These are phyloP conservation scores for Pascua guehoae DNA, from an alignment of 1,284 basidiomycete genomes.

Conservation along the genomic window DNA sequence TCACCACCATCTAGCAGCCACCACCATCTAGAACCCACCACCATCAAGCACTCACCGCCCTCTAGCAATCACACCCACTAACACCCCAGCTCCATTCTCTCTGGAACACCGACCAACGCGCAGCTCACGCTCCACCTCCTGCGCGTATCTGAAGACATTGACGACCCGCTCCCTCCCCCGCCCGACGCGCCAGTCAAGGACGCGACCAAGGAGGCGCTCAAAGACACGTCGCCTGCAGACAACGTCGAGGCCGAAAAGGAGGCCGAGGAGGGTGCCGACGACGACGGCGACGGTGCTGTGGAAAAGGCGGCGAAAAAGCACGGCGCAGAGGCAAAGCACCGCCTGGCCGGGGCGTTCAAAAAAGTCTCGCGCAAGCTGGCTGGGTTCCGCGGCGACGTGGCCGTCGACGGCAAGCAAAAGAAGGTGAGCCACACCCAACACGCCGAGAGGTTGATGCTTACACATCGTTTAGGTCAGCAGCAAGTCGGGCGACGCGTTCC, in stretches of 20 bases:
- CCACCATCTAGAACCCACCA: no score
- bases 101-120: constrained; percentile 58
- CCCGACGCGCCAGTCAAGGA: constrained; percentile 42
- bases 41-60: no score
- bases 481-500: background rate
- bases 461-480: background rate
- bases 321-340: background rate
- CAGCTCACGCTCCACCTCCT: constrained; percentile 57
- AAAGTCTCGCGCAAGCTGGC: background rate
- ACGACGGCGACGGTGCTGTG: constrained; percentile 34
- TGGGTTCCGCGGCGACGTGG: background rate
- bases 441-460: background rate
- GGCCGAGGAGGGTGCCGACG: constrained; percentile 34
- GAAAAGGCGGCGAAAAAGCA: constrained; percentile 31
- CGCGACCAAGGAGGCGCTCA: constrained; percentile 34
- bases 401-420: constrained; percentile 1
- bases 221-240: background rate
- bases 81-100: constrained; percentile 50
- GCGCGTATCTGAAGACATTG: constrained; percentile 52
- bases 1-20: no score
- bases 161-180: constrained; percentile 44
- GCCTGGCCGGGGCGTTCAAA: constrained; percentile 4
- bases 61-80: no score
- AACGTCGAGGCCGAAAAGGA: constrained; percentile 26
- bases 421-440: background rate